These are phyloP conservation scores for Alternaria ethzedia DNA, from an alignment of 2,329 filamentous ascomycete species.

Conservation along the genomic window DNA sequence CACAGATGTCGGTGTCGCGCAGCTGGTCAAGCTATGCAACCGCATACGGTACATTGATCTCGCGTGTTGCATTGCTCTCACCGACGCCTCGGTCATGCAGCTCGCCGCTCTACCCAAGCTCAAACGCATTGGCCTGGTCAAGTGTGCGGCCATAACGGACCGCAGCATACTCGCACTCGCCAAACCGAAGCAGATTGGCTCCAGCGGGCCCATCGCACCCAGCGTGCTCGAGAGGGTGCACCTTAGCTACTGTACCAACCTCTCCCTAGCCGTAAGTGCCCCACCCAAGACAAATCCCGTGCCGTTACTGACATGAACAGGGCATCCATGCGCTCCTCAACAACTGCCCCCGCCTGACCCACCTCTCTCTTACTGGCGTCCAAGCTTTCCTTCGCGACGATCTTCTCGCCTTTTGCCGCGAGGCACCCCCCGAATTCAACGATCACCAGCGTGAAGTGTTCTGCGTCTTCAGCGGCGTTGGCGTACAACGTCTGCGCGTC, in stretches of 20 bases:
- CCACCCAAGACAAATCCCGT: neutral
- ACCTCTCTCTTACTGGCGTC: conserved; percentile 92
- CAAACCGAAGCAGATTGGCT: conserved; percentile 63
- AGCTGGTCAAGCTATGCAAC: conserved; percentile 84
- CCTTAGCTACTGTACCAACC: conserved; percentile 88
- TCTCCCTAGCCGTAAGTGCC: conserved; percentile 75
- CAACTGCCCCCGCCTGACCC: conserved; percentile 88
- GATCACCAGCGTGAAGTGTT: conserved; percentile 95
- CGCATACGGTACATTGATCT: conserved; percentile 97
- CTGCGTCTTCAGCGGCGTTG: conserved; percentile 92
- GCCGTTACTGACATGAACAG: conserved; percentile 54
- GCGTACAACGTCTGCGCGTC: conserved; percentile 77
- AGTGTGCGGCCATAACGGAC: conserved; percentile 90
- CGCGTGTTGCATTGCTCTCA: conserved; percentile 90
- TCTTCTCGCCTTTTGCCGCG: conserved; percentile 82
- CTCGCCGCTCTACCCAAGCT: conserved; percentile 89
- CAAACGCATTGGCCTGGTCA: conserved; percentile 92
- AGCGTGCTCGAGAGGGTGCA: conserved; percentile 89
- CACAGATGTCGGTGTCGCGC: conserved; percentile 86
- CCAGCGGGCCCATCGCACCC: conserved; percentile 63
- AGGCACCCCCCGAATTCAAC: conserved; percentile 91
- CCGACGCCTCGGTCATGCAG: conserved; percentile 83
- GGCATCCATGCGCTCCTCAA: conserved; percentile 90
- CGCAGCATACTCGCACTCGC: conserved; percentile 85
- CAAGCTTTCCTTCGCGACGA: conserved; percentile 87